Evolutionary conservation across 2,329 filamentous ascomycete genomes (phyloP), one percentile per base, ranked within the genome.

Genomic region (Beauveria sp.): DNA sequence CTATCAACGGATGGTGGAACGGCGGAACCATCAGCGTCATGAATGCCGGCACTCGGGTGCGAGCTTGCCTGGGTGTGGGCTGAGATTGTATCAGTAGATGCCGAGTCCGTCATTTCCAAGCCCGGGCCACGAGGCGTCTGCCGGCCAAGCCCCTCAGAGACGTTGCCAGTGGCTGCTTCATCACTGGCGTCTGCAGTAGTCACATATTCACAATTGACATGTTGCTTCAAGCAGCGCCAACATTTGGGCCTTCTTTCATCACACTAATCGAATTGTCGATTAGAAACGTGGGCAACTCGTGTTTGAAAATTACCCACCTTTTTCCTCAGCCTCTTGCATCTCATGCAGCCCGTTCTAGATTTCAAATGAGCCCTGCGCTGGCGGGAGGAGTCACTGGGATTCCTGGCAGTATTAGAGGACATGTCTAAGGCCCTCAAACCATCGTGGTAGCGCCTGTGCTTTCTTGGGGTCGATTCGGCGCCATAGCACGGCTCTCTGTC

Each of bases 161-260:
- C 18, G 34, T 12, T 28, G 43, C 47, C 58, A 54, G 51, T 48
- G 61, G 37, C 62, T 63, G 58, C 37, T 30, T 24, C 22, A 52
- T 58, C 16, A 34, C 18, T 26, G 61, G 61, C 20, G 30, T 62
- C 28, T 12, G 47, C 16, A 51, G 62, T 8, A 52, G 53, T 34
- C 53, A 66, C 67, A 59, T 75, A 74, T 44, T 66, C 63, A 59
- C 72, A 75, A 22, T 8, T 57, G 57, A 70, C 64, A 48, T 64
- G 64, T 62, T 67, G 68, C 63, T 70, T 71, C 54, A 63, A 59
- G 61, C 73, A 75, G 64, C 73, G 64, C 6, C 69, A 70, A 64
- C 72, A 75, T 18, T 65, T 68, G 5, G 73, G 73, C 37, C 55
- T 66, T 47, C 59, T 51, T 59, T 75, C 73, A 55, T 75, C 72